Base-by-base conservation (phyloP, 305 asterid species). In the Fraxinus velutina region DNA sequence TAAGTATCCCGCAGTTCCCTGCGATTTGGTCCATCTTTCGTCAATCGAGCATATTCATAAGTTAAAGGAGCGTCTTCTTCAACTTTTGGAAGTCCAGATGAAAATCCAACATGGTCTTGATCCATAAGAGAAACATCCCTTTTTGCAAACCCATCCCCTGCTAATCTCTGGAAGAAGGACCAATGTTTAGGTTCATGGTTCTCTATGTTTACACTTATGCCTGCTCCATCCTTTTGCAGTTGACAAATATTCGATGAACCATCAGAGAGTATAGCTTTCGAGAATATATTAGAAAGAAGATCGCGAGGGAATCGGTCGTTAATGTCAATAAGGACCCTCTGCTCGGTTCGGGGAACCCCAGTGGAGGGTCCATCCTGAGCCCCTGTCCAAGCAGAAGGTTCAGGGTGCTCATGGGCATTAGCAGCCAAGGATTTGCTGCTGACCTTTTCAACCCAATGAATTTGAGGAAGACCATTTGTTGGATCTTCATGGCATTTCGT, bases 131-230 rank as follows among this genome's bases (percentile, higher is more conserved):
- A 92, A 83, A 91, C 88, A 85, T 92, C 93, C 74, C 87, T 92
- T 85, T 89, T 88, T 30, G 90, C 57, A 85, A 93, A 92, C 78
- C 84, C 93, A 85, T 90, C 91, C 80, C 94, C 93, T 42, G 92
- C 95, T 88, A 93, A 85, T 84, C 90, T 89, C 87, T 90, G 92
- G 87, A 93, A 93, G 89, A 88, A 93, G 66, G 97, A 93, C 97
- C 97, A 93, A 83, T 87, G 91, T 86, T 92, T 82, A 36, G 97
- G 97, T 30, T 93, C 97, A 76, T 89, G 93, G 81, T 92, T 93
- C 87, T 89, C 93, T 66, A 90, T 81, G 86, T 93, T 93, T 87
- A 93, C 78, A 76, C 97, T 93, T 91, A 87, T 32, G 83, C 92
- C 95, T 78, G 90, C 93, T 75, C 89, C 93, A 87, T 90, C 93